Base-by-base conservation (phyloP, 2,329 filamentous ascomycete genomes). In the Aspergillus cejpii region DNA sequence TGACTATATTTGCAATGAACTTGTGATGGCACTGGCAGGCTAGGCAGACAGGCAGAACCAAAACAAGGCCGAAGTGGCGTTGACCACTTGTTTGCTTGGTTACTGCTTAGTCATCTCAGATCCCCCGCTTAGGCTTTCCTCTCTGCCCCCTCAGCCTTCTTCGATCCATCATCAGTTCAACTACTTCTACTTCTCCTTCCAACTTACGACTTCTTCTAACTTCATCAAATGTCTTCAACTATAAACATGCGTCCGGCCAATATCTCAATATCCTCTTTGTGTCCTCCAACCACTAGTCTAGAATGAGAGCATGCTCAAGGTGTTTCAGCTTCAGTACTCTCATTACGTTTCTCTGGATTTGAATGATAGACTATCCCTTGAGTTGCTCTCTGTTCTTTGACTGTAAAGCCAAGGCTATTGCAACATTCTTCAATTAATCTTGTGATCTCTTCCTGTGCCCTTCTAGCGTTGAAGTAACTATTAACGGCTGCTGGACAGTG, bases 401-500 rank as follows among this genome's bases (percentile, higher is more conserved):
- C 31, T 5, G 31, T n/a, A 34, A 15, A 34, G 14, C 15, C 17
- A 19, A 11, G 31, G 15, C 31, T 17, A 34, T 34, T 10, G 31
- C 17, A 12, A 17, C 28, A 11, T 37, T 40, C 39, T 45, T 41
- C 23, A 45, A 41, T 37, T 40, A 45, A 39, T 52, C n/a, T 29
- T 43, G 41, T 41, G 40, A 38, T 43, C 44, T 33, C 47, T 44
- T 37, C 23, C 49, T 51, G 19, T 39, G 21, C 21, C 38, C 49
- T 38, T 39, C 44, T 50, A 53, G 53, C 56, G 52, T 61, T 58
- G 47, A 49, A 50, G 46, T 49, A 44, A 55, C 46, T 55, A 53
- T 55, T 59, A 55, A 53, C 53, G 59, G 56, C 61, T 64, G 60
- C 59, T 64, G 59, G 57, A 53, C 60, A 62, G 58, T 58, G 52